Evolutionary conservation across 768 basidiomycete genomes (phyloP), one percentile per base, ranked within the genome.

Genomic region (Leccinum imitatum): DNA sequence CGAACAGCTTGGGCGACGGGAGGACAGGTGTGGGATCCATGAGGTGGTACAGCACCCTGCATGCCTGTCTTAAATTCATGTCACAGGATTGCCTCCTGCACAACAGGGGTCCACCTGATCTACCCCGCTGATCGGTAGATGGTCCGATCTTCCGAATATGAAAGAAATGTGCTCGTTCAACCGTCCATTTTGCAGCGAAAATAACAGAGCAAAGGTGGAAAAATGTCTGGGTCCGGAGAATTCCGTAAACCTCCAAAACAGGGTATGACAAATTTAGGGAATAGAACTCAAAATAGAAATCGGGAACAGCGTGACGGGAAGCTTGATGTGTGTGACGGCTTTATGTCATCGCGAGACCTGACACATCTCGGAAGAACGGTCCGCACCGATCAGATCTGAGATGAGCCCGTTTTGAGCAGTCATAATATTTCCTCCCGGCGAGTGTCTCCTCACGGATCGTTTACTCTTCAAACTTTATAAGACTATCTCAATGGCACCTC

Each of bases 1-100:
- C 81, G 75, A 93, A 93, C 53, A 94, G 82, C 39, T 79, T 73
- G 62, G 74, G 82, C 13, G 85, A 76, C 66, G 74, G 79, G 69
- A 76, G 62, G 35, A 73, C 63, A 27, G 86, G 84, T 41, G 85
- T 79, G 59, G 79, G 77, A 68, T 85, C 81, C 84, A 87, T 86
- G 63, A 63, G 48, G 62, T 19, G 48, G 53, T 17, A 41, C 59
- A 56, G 57, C 53, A 58, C 60, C 33, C 23, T 30, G 47, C 46
- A 51, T 54, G 59, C 56, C 52, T 53, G 63, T 62, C 48, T 67
- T 71, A 65, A 61, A 73, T 71, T 54, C 63, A 53, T 41, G 50
- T 53, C 25, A 50, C 44, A 37, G 47, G 50, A 23, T 19, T 39
- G 53, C 48, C 54, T 50, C 23, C 59, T 50, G 51, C 47, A 54